phyloP scores from a whole-genome alignment of 2,329 filamentous ascomycete genomes.

The Aspergillus versicolor region DNA sequence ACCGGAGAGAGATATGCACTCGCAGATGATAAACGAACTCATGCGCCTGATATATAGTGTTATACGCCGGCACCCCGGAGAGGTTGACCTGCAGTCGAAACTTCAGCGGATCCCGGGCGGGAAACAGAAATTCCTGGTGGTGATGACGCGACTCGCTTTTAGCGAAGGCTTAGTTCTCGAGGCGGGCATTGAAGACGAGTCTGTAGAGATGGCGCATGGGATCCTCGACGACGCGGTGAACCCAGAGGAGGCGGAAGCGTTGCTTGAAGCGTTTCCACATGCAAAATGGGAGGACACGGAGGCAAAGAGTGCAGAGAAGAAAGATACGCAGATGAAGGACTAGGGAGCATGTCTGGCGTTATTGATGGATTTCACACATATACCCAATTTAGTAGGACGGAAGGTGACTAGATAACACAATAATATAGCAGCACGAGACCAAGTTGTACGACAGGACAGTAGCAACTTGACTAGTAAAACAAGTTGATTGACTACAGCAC shows the following conservation, averaged over 20 bases:
- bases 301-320: constrained; percentile 4
- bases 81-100: constrained; percentile 69
- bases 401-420: background rate
- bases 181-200: constrained; percentile 71
- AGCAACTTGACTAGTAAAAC: background rate
- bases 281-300: constrained; percentile 27
- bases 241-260: constrained; percentile 70
- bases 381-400: background rate
- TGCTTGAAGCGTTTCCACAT: constrained; percentile 49
- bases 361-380: background rate
- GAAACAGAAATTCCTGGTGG: constrained; percentile 77
- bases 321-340: constrained; percentile 10
- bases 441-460: no score
- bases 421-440: background rate
- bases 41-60: constrained; percentile 63
- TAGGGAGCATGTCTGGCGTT: constrained; percentile 1
- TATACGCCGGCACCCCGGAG: constrained; percentile 59
- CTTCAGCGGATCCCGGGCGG: constrained; percentile 68
- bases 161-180: constrained; percentile 77
- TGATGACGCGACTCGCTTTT: constrained; percentile 81
- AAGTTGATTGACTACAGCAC: background rate
- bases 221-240: constrained; percentile 79
- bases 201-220: constrained; percentile 76
- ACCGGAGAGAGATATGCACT: constrained; percentile 47
- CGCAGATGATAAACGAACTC: constrained; percentile 57